Base-by-base conservation (phyloP, 108 stramenopile species). In the Skeletonema potamos region DNA sequence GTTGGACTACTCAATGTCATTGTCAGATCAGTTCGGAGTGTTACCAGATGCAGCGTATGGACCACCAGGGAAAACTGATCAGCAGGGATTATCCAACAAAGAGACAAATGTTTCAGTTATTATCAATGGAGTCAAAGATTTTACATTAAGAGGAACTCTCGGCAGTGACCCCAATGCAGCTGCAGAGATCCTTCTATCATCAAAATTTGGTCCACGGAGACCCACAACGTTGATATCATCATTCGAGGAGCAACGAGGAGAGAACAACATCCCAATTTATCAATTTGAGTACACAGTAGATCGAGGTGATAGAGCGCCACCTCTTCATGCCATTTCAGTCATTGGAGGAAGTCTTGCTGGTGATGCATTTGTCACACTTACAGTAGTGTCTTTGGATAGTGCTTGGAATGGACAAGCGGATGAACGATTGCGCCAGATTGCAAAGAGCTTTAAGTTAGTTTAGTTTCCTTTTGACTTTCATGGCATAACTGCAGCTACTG, bases 81-180 rank as follows among this genome's bases (percentile, higher is more conserved):
- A 55, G 15, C 73, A 66, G 13, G 90, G 87, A 15, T 74, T 87
- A 37, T 84, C 85, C 0, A 75, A 86, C 72, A 85, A 78, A 26
- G 88, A 89, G 36, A 89, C 91, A 0, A 92, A 92, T 68, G 86
- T 92, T 20, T 92, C 91, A 12, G 85, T 89, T 17, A 77, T 89
- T 28, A 74, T 83, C 15, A 77, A 85, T 8, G 73, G 60, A 0
- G 62, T 77, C 8, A 58, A 63, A 26, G 87, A 87, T 43, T 89
- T 89, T 64, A 70, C 83, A 20, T 64, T 92, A 54, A 46, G 41
- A 51, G 82, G 70, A 34, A 74, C 85, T 4, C 57, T 92, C 54
- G 88, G 88, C 8, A 12, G 32, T 8, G 64, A 82, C 9, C 91
- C 88, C 37, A 59, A 70, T 15, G 51, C 37, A 13, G 90, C 87